Base-by-base conservation (phyloP, 805 yeast genomes). In the Candida sakaeoensis region DNA sequence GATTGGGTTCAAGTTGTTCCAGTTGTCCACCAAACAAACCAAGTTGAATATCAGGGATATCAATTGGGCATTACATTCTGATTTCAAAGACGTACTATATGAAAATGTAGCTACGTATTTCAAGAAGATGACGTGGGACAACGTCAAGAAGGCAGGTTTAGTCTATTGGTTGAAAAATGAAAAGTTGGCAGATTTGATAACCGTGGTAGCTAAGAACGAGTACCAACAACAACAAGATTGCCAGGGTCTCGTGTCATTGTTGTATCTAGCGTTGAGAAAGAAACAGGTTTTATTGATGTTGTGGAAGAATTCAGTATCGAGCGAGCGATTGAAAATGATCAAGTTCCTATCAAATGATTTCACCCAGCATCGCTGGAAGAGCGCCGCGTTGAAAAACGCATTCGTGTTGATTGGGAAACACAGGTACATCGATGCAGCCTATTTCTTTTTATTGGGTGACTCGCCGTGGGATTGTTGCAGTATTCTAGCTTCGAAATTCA, bases 321-420 rank as follows among this genome's bases (percentile, higher is more conserved):
- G 82, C 1, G 99, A 91, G 54, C 88, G 82, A 49, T 79, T 74
- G 26, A 91, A 90, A 55, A 85, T 91, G 80, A 48, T 87, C 37
- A 82, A 73, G 52, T 85, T 91, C 51, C 65, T 91, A 50, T 67
- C 70, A 15, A 83, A 90, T 55, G 93, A 93, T 54, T 91, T 90
- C 57, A 61, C 65, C 4, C 77, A 80, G 39, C 71, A 73, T 12
- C 68, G 96, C 37, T 90, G 97, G 96, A 77, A 70, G 49, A 71
- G 85, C 0, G 96, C 97, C 1, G 97, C 98, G 0, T 60, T 80
- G 51, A 93, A 93, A 53, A 91, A 91, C 62, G 98, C 98, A 0
- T 91, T 79, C 68, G 98, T 87, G 0, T 64, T 91, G 31, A 59
- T 93, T 47, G 86, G 97, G 45, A 88, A 88, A 53, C 99, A 90